Evolutionary conservation across 2,329 filamentous ascomycete species (phyloP).

Genomic region (Exophiala xenobiotica): DNA sequence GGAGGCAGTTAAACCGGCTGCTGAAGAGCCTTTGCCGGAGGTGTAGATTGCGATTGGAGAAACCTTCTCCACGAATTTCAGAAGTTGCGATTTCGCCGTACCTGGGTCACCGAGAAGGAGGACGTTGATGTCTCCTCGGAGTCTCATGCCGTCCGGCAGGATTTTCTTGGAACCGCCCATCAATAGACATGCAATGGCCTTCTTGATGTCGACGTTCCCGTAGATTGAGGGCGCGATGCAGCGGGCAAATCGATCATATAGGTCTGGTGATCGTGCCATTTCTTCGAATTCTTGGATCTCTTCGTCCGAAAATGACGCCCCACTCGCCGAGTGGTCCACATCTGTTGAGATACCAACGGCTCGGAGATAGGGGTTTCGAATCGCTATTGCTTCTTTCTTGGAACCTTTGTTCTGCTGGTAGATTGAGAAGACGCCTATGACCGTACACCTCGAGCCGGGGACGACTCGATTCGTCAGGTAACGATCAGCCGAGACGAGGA

Average conservation of each 20-base stretch:
- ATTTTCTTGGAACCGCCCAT: conserved; percentile 98
- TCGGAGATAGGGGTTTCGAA: conserved; percentile 89
- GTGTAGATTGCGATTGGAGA: conserved; percentile 98
- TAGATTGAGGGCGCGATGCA: conserved; percentile 98
- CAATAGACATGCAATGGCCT: conserved; percentile 88
- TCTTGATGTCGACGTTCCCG: conserved; percentile 94
- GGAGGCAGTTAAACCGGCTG: conserved; percentile 93
- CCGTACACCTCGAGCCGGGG: conserved; percentile 86
- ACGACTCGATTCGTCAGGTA: conserved; percentile 95
- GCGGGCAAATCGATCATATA: conserved; percentile 86
- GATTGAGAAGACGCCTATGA: conserved; percentile 97
- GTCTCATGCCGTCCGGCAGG: conserved; percentile 92
- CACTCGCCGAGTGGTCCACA: conserved; percentile 83
- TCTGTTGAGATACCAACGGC: conserved; percentile 91
- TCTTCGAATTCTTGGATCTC: conserved; percentile 96
- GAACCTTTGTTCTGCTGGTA: conserved; percentile 85
- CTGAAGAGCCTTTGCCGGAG: conserved; percentile 95
- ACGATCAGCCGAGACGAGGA: conserved; percentile 92
- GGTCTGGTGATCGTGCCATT: conserved; percentile 82
- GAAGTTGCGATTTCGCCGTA: conserved; percentile 93
- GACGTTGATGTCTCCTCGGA: conserved; percentile 97
- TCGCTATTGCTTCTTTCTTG: conserved; percentile 80
- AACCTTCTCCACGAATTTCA: conserved; percentile 97
- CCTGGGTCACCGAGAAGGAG: conserved; percentile 93
- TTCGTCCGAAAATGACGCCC: conserved; percentile 83